These are phyloP conservation scores for Leccinum fibrillosum DNA, from an alignment of 768 basidiomycete genomes.

Conservation along the genomic window DNA sequence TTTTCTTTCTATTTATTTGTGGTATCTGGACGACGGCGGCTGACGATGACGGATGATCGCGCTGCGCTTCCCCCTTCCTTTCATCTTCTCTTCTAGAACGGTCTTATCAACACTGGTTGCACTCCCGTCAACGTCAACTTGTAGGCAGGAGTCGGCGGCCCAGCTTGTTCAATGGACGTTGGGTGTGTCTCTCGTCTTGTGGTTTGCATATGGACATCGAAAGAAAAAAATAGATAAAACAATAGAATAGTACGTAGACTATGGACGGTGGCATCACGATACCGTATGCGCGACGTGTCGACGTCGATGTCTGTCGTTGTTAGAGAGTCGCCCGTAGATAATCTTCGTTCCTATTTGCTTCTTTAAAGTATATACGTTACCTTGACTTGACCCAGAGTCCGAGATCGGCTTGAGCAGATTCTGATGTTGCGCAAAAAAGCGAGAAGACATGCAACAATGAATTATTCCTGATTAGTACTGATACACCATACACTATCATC, in stretches of 20 bases:
- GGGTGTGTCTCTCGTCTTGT: not conserved
- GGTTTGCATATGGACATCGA: not conserved
- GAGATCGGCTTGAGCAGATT: too few relatives aligned
- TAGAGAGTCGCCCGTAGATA: not conserved
- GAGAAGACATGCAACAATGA: not conserved
- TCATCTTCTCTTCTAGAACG: slow-evolving; percentile 1
- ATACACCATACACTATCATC: slow-evolving; percentile 15
- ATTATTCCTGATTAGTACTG: slow-evolving; percentile 3
- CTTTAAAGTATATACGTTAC: too few relatives aligned
- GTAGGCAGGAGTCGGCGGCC: not conserved
- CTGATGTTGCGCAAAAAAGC: not conserved
- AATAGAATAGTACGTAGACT: not conserved
- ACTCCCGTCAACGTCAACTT: slow-evolving; percentile 1
- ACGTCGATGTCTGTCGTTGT: not conserved
- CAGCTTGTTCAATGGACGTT: not conserved
- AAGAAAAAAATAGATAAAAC: not conserved
- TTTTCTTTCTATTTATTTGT: not conserved
- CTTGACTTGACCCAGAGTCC: not conserved
- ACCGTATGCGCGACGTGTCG: too few relatives aligned
- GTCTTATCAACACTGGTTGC: slow-evolving; percentile 2
- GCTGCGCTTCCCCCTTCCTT: too few relatives aligned
- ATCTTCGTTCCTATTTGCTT: not conserved
- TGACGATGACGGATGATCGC: not conserved
- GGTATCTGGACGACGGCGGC: not conserved
- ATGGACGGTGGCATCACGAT: too few relatives aligned